Conservation (phyloP, 257 asterid species). For the Lycium ferocissimum region DNA sequence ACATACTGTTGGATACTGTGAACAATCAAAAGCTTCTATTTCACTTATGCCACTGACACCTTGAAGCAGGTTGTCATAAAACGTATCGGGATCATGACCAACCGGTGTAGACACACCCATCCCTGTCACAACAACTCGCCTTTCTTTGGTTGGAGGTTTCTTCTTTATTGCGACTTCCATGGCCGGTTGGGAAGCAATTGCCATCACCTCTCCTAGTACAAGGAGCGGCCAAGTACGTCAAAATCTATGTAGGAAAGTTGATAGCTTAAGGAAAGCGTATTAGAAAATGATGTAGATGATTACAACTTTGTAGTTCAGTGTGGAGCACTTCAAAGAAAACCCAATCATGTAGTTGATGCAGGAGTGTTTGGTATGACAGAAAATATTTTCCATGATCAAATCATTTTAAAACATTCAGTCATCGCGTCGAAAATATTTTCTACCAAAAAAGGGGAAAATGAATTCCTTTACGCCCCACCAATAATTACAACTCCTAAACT, state of each 20-base stretch:
- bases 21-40: conserved; percentile 92
- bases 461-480: neutral
- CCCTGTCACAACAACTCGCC: conserved; percentile 97
- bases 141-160: conserved; percentile 69
- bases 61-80: conserved; percentile 83
- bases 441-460: neutral
- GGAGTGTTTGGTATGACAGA: neutral
- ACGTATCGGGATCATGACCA: conserved; percentile 78
- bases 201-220: conserved; percentile 62
- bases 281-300: neutral
- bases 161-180: conserved; percentile 55
- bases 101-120: conserved; percentile 92
- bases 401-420: neutral
- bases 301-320: conserved; percentile 1
- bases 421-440: neutral
- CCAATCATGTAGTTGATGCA: neutral
- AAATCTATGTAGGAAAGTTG: conserved; percentile 17
- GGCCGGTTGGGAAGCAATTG: conserved; percentile 58
- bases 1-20: conserved; percentile 85
- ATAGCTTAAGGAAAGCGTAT: conserved; percentile 10
- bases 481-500: neutral
- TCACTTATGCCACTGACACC: conserved; percentile 91
- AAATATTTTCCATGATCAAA: neutral
- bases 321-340: neutral
- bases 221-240: conserved; percentile 24